A percentile compares a stretch with the other conserved stretches of the same genome.
Conservation (phyloP, 257 asterid genomes). For the Primulina huaijiensis region DNA sequence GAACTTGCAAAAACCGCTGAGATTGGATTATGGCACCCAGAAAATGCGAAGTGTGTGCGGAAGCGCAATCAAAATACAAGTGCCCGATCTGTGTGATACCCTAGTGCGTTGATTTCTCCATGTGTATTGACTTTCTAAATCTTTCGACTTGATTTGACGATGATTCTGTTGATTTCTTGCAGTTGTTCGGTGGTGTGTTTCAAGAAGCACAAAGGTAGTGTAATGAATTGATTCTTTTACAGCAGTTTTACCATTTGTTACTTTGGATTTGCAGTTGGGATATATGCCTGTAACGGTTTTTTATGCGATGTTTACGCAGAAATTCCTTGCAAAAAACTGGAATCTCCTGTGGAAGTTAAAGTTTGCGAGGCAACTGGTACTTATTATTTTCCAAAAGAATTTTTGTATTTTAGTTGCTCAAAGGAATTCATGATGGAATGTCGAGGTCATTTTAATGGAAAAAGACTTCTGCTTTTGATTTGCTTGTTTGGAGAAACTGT, state of each 20-base stretch:
- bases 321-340: conserved; percentile 58
- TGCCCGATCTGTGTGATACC: conserved; percentile 73
- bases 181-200: conserved; percentile 76
- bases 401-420: conserved; percentile 2
- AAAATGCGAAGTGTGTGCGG: conserved; percentile 67
- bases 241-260: not conserved
- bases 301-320: conserved; percentile 40
- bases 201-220: conserved; percentile 81
- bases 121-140: not conserved
- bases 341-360: conserved; percentile 33
- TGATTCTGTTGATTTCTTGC: conserved; percentile 22
- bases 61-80: conserved; percentile 71
- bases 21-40: conserved; percentile 44
- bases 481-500: not conserved
- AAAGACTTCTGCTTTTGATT: not conserved
- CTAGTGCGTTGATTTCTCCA: conserved; percentile 42
- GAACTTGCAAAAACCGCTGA: not conserved
- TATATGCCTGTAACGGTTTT: conserved; percentile 8
- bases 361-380: conserved; percentile 28
- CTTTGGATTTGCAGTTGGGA: not conserved
- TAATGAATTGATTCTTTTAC: not conserved
- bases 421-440: not conserved
- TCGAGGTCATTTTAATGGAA: not conserved
- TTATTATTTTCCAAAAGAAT: not conserved
- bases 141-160: not conserved